phyloP scores from a whole-genome alignment of 176 grass and related monocot genomes.

The Raddia guianensis region DNA sequence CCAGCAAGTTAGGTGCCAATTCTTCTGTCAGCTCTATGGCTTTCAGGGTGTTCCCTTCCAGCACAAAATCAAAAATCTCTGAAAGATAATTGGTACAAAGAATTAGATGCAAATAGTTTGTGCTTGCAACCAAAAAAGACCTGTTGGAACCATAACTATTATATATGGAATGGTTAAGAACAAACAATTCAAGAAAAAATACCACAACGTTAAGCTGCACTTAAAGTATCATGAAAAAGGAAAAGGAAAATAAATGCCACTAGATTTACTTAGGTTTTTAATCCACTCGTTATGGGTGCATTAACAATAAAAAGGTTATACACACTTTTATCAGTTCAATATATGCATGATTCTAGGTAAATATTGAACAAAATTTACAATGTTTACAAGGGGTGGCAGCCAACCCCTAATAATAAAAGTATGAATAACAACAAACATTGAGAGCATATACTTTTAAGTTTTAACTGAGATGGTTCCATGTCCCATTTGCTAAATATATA shows the following conservation, averaged over 20 bases:
- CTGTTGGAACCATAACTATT: slow-evolving; percentile 8
- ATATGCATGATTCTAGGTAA: slow-evolving; percentile 3
- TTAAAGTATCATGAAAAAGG: not conserved
- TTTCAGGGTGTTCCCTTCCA: slow-evolving; percentile 80
- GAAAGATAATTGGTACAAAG: slow-evolving; percentile 40
- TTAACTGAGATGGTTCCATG: slow-evolving; percentile 7
- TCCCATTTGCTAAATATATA: not conserved
- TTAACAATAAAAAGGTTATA: not conserved
- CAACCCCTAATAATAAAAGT: not conserved
- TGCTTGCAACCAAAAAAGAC: not conserved
- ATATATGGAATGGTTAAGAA: not conserved
- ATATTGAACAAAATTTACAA: not conserved
- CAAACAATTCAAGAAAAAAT: not conserved
- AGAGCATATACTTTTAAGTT: not conserved
- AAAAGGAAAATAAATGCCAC: not conserved
- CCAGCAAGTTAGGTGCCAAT: slow-evolving; percentile 76
- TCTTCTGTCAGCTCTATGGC: slow-evolving; percentile 93
- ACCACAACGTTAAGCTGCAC: not conserved
- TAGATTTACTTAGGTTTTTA: not conserved
- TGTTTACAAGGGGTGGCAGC: slow-evolving; percentile 8
- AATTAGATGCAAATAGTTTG: slow-evolving; percentile 28
- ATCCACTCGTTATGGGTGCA: not conserved
- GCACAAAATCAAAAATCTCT: slow-evolving; percentile 78
- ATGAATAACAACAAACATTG: slow-evolving; percentile 23
- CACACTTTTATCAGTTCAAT: not conserved